Evolutionary conservation across 805 yeast genomes (phyloP), one percentile per base, ranked within the genome.

Genomic region (Pichia thaimueangensis): DNA sequence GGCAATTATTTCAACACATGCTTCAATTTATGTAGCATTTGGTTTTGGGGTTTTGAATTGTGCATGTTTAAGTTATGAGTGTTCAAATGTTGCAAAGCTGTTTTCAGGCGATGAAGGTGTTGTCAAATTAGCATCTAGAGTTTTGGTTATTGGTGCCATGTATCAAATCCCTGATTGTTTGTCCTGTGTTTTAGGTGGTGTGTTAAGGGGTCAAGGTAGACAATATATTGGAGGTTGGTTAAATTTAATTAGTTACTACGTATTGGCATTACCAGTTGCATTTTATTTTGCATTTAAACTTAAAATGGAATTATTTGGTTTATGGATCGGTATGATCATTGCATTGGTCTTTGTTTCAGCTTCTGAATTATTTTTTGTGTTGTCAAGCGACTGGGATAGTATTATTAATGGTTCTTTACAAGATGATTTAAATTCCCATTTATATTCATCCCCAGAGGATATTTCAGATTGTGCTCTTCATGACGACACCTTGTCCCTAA

Each of bases 121-220:
- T 3, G 68, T 80, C 23, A 53, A 55, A 3, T 53, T 73, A 10
- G 77, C 82, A 7, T 58, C 69, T 1, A 59, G 61, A 20, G 72
- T 82, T 22, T 64, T 83, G 63, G 78, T 84, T 57, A 63, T 80
- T 35, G 73, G 80, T 36, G 84, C 88, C 1, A 54, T 76, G 25
- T 81, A 80, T 73, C 89, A 83, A 63, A 62, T 84, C 21, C 74
- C 75, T 42, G 93, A 84, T 59, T 80, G 81, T 10, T 62, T 78
- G 53, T 75, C 81, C 48, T 84, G 86, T 13, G 78, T 81, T 37
- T 74, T 84, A 1, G 88, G 86, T 13, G 91, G 91, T 13, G 71
- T 86, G 46, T 65, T 84, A 41, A 71, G 93, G 57, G 91, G 91
- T 6, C 89, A 82, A 63, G 91, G 91, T 13, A 76, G 76, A 59